Base-by-base conservation (phyloP, 2,329 filamentous ascomycete genomes). In the Colletotrichum sp. region DNA sequence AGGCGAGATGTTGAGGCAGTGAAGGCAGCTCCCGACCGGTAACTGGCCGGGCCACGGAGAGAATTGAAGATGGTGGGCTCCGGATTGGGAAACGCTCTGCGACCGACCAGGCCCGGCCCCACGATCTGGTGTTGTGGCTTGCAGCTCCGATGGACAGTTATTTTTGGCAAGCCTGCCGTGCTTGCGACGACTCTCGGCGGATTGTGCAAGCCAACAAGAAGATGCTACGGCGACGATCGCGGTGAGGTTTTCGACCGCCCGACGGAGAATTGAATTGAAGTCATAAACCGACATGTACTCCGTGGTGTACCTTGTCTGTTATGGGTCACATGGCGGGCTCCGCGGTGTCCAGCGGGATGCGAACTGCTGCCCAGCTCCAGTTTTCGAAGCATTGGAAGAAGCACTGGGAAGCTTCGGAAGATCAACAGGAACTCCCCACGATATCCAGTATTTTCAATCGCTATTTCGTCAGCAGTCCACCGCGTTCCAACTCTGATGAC, bases 391-490 rank as follows among this genome's bases (percentile, higher is more conserved):
- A 21, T 63, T 63, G 28, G 59, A 63, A 63, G 59, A 24, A 30
- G 44, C 18, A 49, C 24, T 39, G 52, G 32, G 26, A 44, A 30
- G 3, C 26, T 24, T 30, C 26, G 68, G 26, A 49, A 39, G 52
- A 62, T 60, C 60, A 44, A 71, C 34, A 32, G 15, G 18, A 36
- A 49, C 34, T 71, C 69, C 57, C 34, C 68, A 70, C 26, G 68
- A 36, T 57, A 70, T 39, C 52, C 55, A 34, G 49, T 44, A 9
- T 52, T 21, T n/a, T 3, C n/a, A 52, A 21, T 13, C 1, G 44
- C 16, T 8, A 68, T 76, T 73, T 68, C 64, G 69, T 76, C 73
- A 76, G 69, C 16, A 63, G 69, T 12, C 73, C 69, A 73, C 69
- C 44, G 39, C n/a, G 30, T 44, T 18, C 55, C 57, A 73, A 73